Conservation (phyloP, 768 basidiomycete genomes). For the Mycena epipterygia region DNA sequence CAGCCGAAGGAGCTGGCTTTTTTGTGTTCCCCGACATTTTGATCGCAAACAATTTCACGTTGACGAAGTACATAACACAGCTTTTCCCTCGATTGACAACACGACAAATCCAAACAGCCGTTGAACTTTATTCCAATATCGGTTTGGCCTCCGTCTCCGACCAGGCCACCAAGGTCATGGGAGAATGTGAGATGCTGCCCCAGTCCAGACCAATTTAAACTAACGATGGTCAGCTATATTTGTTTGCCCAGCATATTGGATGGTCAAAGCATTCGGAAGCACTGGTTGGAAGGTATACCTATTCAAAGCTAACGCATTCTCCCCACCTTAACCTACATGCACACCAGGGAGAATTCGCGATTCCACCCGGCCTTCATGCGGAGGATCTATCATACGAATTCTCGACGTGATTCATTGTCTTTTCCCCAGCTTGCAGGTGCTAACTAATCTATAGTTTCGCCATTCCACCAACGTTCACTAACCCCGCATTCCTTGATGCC, state of each 20-base stretch:
- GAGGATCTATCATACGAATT: slow-evolving; percentile 8
- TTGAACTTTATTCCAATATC: not conserved
- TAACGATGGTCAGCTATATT: not conserved
- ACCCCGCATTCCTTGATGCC: not conserved
- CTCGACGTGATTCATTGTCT: not conserved
- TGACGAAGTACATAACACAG: slow-evolving; percentile 7
- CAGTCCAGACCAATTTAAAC: not conserved
- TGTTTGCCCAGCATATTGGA: not conserved
- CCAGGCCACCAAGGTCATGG: slow-evolving; percentile 8
- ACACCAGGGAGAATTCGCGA: slow-evolving; percentile 4
- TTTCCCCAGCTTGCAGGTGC: no score
- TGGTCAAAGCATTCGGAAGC: not conserved
- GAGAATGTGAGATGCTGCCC: not conserved
- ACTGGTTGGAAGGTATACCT: not conserved
- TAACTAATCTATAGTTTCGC: not conserved
- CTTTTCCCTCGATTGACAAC: not conserved
- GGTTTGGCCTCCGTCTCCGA: not conserved
- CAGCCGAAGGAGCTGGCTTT: not conserved
- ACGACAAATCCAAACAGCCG: not conserved
- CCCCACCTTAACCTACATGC: no score
- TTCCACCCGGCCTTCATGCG: not conserved
- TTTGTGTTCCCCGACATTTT: not conserved
- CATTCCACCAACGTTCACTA: slow-evolving; percentile 7
- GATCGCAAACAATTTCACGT: not conserved
- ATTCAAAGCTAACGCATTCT: not conserved